These are phyloP conservation scores for Ziziphus jujuba DNA, from an alignment of 306 rosid species.

Conservation along the genomic window DNA sequence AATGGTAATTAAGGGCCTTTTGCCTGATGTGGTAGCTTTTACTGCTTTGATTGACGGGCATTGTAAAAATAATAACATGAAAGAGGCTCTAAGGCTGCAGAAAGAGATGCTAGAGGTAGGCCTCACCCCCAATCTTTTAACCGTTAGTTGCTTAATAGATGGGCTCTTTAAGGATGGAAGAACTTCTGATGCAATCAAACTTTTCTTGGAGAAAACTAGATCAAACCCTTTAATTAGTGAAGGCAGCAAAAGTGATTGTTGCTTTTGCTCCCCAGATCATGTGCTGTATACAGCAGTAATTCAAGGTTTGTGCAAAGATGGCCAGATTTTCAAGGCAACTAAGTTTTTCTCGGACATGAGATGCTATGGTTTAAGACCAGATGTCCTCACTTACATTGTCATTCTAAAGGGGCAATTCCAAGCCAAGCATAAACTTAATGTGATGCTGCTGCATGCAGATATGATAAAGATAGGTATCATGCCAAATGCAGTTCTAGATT, in stretches of 20 bases:
- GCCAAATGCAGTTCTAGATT: constrained; percentile 29
- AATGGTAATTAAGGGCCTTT: constrained; percentile 58
- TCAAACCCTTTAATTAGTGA: constrained; percentile 14
- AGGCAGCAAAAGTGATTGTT: constrained; percentile 2
- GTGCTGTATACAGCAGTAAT: constrained; percentile 55
- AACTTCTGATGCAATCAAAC: constrained; percentile 44
- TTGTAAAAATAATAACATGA: constrained; percentile 50
- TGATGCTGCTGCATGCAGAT: constrained; percentile 73
- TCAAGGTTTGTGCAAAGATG: constrained; percentile 62
- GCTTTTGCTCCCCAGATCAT: constrained; percentile 44
- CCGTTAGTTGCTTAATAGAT: constrained; percentile 57
- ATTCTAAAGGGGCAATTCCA: constrained; percentile 55
- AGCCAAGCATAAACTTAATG: constrained; percentile 48
- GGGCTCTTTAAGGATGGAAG: constrained; percentile 71
- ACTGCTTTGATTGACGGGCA: constrained; percentile 72
- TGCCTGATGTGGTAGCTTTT: constrained; percentile 64
- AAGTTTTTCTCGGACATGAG: constrained; percentile 70
- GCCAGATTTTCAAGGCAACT: constrained; percentile 57
- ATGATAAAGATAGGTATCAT: constrained; percentile 60
- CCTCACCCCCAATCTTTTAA: constrained; percentile 48
- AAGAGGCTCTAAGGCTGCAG: constrained; percentile 51
- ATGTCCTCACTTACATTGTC: constrained; percentile 41
- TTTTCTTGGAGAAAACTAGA: constrained; percentile 50
- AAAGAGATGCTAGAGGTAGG: constrained; percentile 60
- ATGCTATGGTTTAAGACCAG: constrained; percentile 47